Conservation (phyloP, 352 stramenopile species). For the Detonula confervacea region DNA sequence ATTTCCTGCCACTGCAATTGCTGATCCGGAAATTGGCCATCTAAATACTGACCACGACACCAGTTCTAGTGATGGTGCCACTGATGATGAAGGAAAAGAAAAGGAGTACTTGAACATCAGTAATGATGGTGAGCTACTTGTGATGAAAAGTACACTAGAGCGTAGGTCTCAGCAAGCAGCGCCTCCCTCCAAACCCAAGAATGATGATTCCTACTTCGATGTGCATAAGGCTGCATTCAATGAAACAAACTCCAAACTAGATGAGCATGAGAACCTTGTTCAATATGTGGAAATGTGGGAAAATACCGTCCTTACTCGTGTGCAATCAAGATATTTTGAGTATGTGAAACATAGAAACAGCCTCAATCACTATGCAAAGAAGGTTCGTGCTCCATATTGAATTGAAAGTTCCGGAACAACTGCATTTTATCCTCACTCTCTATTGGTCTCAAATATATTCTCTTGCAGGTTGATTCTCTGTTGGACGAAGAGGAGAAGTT, state of each 20-base stretch:
- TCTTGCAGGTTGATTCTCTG: constrained; percentile 33
- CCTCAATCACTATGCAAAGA: constrained; percentile 60
- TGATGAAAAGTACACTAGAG: constrained; percentile 17
- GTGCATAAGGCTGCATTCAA: constrained; percentile 48
- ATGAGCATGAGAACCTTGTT: constrained; percentile 44
- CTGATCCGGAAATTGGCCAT: constrained; percentile 6
- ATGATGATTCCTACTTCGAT: constrained; percentile 42
- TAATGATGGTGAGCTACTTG: constrained; percentile 27
- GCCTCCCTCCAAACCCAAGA: constrained; percentile 1
- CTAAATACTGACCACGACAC: constrained; percentile 8
- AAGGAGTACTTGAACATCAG: constrained; percentile 44
- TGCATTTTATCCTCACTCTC: too few species aligned
- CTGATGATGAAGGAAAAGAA: constrained; percentile 6
- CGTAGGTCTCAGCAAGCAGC: not conserved
- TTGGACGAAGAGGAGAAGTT: constrained; percentile 39
- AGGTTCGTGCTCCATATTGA: too few species aligned
- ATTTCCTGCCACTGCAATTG: not conserved
- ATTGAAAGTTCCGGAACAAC: too few species aligned
- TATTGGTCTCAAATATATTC: too few species aligned
- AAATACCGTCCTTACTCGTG: constrained; percentile 39
- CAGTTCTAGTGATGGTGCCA: not conserved
- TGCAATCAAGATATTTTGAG: constrained; percentile 44
- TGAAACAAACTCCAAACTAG: constrained; percentile 44
- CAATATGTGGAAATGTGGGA: constrained; percentile 59
- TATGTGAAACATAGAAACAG: constrained; percentile 52